phyloP scores from a whole-genome alignment of 2,329 filamentous ascomycete species.

The Talaromyces sp. region DNA sequence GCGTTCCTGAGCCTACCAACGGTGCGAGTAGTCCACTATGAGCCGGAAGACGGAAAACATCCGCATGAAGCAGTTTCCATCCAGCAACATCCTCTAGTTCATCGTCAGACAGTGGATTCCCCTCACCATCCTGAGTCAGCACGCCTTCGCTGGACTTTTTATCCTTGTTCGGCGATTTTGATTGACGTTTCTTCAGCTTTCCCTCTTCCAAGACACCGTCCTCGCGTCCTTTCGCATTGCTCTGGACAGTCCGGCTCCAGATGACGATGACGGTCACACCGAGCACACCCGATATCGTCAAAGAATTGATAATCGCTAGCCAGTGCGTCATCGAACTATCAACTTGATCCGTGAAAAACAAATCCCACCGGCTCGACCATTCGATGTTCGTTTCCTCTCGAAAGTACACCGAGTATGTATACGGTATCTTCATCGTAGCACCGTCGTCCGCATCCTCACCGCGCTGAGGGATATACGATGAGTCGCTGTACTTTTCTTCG shows the following conservation, averaged over 20 bases:
- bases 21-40: conserved; percentile 72
- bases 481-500: conserved; percentile 54
- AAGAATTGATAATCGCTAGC: conserved; percentile 81
- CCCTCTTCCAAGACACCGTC: conserved; percentile 65
- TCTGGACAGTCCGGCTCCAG: conserved; percentile 69
- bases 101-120: conserved; percentile 62
- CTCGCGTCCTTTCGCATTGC: conserved; percentile 72
- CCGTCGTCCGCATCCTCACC: conserved; percentile 60
- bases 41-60: conserved; percentile 73
- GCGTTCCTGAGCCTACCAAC: conserved; percentile 78
- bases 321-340: conserved; percentile 79
- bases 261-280: conserved; percentile 79
- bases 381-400: conserved; percentile 75
- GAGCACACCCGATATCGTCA: conserved; percentile 75
- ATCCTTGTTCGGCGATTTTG: conserved; percentile 48
- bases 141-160: conserved; percentile 48
- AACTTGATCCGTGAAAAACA: conserved; percentile 85
- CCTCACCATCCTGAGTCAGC: conserved; percentile 57
- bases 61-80: conserved; percentile 85
- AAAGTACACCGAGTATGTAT: conserved; percentile 88
- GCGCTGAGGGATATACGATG: conserved; percentile 57
- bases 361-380: conserved; percentile 80
- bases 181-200: conserved; percentile 52
- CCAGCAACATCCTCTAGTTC: conserved; percentile 77
- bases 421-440: conserved; percentile 68